A percentile compares a stretch with the other conserved stretches of the same genome.
Evolutionary conservation across 768 basidiomycete genomes (phyloP).

Genomic region (Leucocoprinus leucothites): DNA sequence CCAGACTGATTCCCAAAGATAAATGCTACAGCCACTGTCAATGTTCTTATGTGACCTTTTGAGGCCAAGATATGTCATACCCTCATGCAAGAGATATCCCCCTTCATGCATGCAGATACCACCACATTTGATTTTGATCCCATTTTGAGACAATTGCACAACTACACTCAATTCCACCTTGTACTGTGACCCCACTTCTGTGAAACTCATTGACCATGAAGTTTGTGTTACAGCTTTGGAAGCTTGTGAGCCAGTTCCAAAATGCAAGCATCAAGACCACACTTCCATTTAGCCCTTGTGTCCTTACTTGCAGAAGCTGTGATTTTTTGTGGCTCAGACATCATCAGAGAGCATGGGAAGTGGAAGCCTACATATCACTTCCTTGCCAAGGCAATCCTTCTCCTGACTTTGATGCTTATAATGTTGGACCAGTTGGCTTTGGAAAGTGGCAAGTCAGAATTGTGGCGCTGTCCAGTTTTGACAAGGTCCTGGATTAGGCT

Average conservation of each 20-base stretch:
- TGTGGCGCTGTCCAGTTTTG: slow-evolving; percentile 43
- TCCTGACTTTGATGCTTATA: slow-evolving; percentile 52
- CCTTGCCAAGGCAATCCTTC: slow-evolving; percentile 60
- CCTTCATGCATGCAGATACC: slow-evolving; percentile 51
- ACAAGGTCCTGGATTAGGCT: slow-evolving; percentile 60
- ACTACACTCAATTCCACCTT: slow-evolving; percentile 41
- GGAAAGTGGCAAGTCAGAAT: slow-evolving; percentile 38
- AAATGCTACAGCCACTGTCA: slow-evolving; percentile 36
- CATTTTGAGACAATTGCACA: slow-evolving; percentile 46
- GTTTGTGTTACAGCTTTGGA: slow-evolving; percentile 44
- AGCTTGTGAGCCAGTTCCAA: slow-evolving; percentile 45
- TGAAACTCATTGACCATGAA: slow-evolving; percentile 40
- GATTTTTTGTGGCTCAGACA: slow-evolving; percentile 47
- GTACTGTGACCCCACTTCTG: slow-evolving; percentile 52
- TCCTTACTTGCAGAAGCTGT: slow-evolving; percentile 41
- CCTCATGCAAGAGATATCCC: slow-evolving; percentile 50
- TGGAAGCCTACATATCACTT: slow-evolving; percentile 54
- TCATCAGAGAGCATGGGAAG: slow-evolving; percentile 55
- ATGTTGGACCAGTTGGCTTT: slow-evolving; percentile 42
- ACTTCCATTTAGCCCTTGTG: slow-evolving; percentile 38
- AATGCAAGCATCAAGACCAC: slow-evolving; percentile 35
- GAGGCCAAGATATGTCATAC: slow-evolving; percentile 43
- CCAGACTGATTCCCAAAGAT: slow-evolving; percentile 56
- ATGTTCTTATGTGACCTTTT: slow-evolving; percentile 47
- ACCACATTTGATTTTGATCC: slow-evolving; percentile 53